These are phyloP conservation scores for Ganoderma boninense DNA, from an alignment of 1,284 basidiomycete genomes.

Conservation along the genomic window DNA sequence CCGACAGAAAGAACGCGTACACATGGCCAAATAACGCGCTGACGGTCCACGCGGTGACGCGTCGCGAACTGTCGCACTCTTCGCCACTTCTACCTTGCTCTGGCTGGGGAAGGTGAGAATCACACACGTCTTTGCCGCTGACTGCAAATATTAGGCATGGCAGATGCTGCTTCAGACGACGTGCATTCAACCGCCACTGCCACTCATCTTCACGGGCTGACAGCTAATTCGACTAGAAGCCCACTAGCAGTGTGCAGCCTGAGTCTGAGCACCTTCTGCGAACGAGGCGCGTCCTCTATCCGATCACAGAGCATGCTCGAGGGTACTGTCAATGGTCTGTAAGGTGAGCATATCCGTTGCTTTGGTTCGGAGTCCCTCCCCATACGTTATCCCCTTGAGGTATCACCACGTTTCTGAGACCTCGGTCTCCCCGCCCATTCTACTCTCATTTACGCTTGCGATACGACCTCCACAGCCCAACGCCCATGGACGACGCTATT, in stretches of 20 bases:
- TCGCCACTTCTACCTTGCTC: background rate
- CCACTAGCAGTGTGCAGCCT: too few relatives aligned
- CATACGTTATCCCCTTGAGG: background rate
- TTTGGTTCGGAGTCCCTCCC: too few relatives aligned
- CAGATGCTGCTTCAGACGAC: background rate
- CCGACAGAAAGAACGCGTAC: constrained; percentile 1
- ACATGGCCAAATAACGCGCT: constrained; percentile 13
- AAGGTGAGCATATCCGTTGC: background rate
- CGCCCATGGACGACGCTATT: background rate
- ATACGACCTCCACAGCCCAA: background rate
- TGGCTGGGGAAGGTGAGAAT: background rate
- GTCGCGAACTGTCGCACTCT: background rate
- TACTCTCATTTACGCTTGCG: background rate
- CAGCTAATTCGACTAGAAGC: too few relatives aligned
- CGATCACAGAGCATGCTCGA: background rate
- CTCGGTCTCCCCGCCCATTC: background rate
- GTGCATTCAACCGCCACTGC: background rate
- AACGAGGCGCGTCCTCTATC: background rate
- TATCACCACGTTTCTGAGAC: background rate
- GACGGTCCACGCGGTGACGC: background rate
- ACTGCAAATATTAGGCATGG: background rate
- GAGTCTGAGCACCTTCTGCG: background rate
- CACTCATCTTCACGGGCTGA: background rate
- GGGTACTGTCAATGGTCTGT: background rate
- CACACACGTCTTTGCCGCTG: background rate